Evolutionary conservation across 345 rosid genomes (phyloP), one percentile per base, ranked within the genome.

Genomic region (Ricinus communis): DNA sequence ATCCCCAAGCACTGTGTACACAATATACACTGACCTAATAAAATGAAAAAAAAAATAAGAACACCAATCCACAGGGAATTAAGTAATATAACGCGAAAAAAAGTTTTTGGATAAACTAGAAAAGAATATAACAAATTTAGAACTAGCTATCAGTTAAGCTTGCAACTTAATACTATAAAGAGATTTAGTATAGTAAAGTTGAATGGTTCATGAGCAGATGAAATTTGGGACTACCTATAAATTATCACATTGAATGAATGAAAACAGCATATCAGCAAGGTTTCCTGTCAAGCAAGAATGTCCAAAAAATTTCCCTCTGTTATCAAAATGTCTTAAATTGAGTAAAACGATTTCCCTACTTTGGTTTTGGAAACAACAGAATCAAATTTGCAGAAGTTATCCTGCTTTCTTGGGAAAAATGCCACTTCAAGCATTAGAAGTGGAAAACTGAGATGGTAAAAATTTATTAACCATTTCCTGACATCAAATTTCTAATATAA

Each of bases 1-100:
- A 84, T 93, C 98, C 40, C 97, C 97, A 41, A 96, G 93, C 81
- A 96, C 89, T 0, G 91, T 90, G 75, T 95, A 92, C 38, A 92
- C 99, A 2, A 95, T 92, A 71, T 92, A 95, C 53, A 92, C 98
- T 7, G 99, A 95, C 87, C 96, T 89, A 87, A 65, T 53, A 77
- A 77, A 28, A 60, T 43, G 12, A 36, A 2, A 69, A 71, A 71
- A 55, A 28, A 52, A 18, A 14, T 61, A 38, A 41, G n/a, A n/a
- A n/a, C n/a, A n/a, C n/a, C n/a, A 12, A 30, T 57, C 57, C 8
- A 15, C n/a, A 21, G 2, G 25, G 15, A 58, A 30, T 59, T 45
- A 51, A 24, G 11, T 69, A 46, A 21, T 31, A 56, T n/a, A 11
- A 43, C 13, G 9, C 4, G 10, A 30, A 59, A 57, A 45, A 45